Evolutionary conservation across 2,329 filamentous ascomycete genomes (phyloP), one percentile per base, ranked within the genome.

Genomic region (Dendryphion nanum): DNA sequence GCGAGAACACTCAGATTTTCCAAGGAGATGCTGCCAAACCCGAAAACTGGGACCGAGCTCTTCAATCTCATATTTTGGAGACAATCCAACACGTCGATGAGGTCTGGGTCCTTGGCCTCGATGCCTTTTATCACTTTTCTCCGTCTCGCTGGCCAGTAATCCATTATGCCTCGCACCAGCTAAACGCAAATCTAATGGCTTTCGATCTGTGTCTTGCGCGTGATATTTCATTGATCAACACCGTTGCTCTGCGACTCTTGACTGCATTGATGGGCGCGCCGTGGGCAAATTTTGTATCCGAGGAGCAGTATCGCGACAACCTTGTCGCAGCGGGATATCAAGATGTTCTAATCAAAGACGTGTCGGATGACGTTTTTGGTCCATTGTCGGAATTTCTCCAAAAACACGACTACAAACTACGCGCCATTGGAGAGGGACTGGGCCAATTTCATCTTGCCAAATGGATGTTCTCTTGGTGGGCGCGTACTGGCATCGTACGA

Each of bases 71-170:
- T 13, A 33, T 54, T 7, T 31, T 41, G 6, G 19, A 10, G 1
- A 38, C 44, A 4, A 19, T 33, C 10, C 16, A 21, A 5, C 34
- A 34, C 3, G 30, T 42, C 3, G 30, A 45, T 5, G 52, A 76
- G 34, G 49, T 54, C n/a, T 79, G 76, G 75, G 60, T 81, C 0
- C 63, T 81, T 1, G 77, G 72, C 0, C 64, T 81, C 1, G 78
- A 81, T 50, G 75, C 75, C 2, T 52, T 79, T 4, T 81, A 81
- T 38, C 76, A 81, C 51, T 81, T 80, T 49, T 64, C 62, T 0
- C 78, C 77, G 0, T 78, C 76, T 1, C 63, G 77, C 12, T 64
- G 58, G 37, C 68, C 71, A 0, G 50, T 79, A 2, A 66, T 80
- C 12, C 39, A 57, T 6, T 63, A 73, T 30, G 67, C 73, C 1